These are phyloP conservation scores for Aspergillus amoenus DNA, from an alignment of 2,329 filamentous ascomycete species.

Conservation along the genomic window DNA sequence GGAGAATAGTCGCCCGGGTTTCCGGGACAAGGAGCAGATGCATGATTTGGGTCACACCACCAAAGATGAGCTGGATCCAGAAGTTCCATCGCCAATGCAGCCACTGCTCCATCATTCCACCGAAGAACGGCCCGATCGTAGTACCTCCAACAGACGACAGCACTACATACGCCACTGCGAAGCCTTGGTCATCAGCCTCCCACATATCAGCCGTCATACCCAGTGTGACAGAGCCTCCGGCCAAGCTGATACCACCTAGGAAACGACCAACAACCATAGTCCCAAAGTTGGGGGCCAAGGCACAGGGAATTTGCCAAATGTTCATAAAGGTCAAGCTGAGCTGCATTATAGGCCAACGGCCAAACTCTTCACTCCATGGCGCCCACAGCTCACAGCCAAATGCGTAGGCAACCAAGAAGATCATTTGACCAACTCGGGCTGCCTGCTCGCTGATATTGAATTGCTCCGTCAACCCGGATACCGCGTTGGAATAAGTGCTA, in stretches of 20 bases:
- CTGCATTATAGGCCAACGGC: slow-evolving; percentile 75
- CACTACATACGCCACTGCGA: slow-evolving; percentile 72
- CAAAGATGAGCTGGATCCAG: slow-evolving; percentile 62
- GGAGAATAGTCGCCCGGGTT: slow-evolving; percentile 56
- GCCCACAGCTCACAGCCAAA: slow-evolving; percentile 88
- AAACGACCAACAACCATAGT: slow-evolving; percentile 66
- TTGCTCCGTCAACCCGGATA: slow-evolving; percentile 64
- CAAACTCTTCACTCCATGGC: slow-evolving; percentile 81
- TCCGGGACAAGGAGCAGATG: slow-evolving; percentile 62
- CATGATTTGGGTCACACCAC: slow-evolving; percentile 50
- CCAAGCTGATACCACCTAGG: slow-evolving; percentile 68
- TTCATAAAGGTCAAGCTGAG: slow-evolving; percentile 72
- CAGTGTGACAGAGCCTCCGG: slow-evolving; percentile 70
- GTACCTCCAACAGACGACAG: slow-evolving; percentile 77
- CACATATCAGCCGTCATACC: slow-evolving; percentile 76
- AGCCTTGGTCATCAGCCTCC: slow-evolving; percentile 69
- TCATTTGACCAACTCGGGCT: slow-evolving; percentile 69
- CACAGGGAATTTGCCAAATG: slow-evolving; percentile 72
- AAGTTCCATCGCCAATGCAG: slow-evolving; percentile 62
- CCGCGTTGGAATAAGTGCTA: slow-evolving; percentile 68
- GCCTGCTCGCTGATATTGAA: slow-evolving; percentile 68
- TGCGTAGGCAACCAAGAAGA: slow-evolving; percentile 76
- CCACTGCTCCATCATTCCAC: slow-evolving; percentile 55
- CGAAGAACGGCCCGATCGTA: slow-evolving; percentile 57
- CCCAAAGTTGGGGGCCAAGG: slow-evolving; percentile 69